Base-by-base conservation (phyloP, 805 yeast species). In the Lipomyces kockii region DNA sequence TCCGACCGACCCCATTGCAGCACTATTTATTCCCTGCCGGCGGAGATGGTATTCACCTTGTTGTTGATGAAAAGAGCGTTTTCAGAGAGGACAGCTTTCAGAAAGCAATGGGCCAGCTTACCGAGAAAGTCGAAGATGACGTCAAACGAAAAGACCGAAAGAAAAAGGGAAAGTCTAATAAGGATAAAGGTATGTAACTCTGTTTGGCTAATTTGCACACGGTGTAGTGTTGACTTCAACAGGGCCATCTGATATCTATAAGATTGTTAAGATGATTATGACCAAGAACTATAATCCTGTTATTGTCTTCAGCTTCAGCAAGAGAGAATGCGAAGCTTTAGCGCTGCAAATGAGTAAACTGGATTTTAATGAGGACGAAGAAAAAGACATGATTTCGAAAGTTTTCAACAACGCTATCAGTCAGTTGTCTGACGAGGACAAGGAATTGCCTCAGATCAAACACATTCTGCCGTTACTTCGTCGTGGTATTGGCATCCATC, bases 401-500 rank as follows among this genome's bases (percentile, higher is more conserved):
- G 95, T 95, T 68, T 95, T 92, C 82, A 87, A 85, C 71, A 95
- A 93, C 77, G 99, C 99, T 25, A 87, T 95, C 70, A 87, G 88
- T 66, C 84, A 92, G 75, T 83, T 95, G 61, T 95, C 98, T 2
- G 97, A 92, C 71, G 86, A 88, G 14, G 99, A 95, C 78, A 87
- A 91, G 76, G 96, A 92, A 72, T 83, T 95, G 59, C 98, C 98
- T 1, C 99, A 95, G 79, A 95, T 95, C 74, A 90, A 91, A 74
- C 94, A 92, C 76, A 91, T 95, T 67, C 81, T 92, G 66, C 98
- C 98, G 0, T 81, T 95, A 62, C 81, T 95, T 71, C 88, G 89
- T 78, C 87, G 99, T 79, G 99, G 99, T 76, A 94, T 95, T 71
- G 99, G 99, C 76, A 95, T 95, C 75, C 99, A 95, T 82, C 99